A percentile compares a stretch with the other conserved stretches of the same genome.
These are phyloP conservation scores for Dothidotthia symphoricarpi DNA, from an alignment of 2,329 filamentous ascomycete genomes.

Conservation along the genomic window DNA sequence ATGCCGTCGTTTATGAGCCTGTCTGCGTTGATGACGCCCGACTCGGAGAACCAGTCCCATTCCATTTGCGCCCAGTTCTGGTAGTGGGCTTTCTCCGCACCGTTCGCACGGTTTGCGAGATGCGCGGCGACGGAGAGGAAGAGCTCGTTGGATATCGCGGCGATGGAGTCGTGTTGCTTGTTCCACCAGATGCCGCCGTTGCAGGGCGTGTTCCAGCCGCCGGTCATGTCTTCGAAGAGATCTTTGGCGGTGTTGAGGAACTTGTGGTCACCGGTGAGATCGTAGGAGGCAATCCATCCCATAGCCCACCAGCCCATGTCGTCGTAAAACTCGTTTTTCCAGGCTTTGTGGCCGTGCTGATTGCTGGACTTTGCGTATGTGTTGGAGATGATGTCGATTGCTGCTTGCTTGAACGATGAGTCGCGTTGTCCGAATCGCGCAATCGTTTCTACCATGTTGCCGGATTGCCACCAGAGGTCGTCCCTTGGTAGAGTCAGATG, in stretches of 20 bases:
- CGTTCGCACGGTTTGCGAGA: constrained; percentile 52
- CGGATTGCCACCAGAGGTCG: constrained; percentile 41
- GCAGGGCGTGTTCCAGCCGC: constrained; percentile 51
- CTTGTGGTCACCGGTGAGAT: constrained; percentile 52
- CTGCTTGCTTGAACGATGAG: constrained; percentile 27
- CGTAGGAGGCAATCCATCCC: constrained; percentile 57
- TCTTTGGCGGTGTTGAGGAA: constrained; percentile 56
- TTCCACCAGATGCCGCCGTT: constrained; percentile 57
- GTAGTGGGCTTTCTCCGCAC: constrained; percentile 42
- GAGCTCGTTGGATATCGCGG: constrained; percentile 59
- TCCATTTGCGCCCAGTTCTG: constrained; percentile 51
- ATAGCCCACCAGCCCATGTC: constrained; percentile 66
- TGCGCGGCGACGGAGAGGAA: constrained; percentile 56
- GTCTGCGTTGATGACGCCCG: constrained; percentile 54
- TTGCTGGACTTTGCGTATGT: constrained; percentile 35
- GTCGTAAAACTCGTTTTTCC: constrained; percentile 58
- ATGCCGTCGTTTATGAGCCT: constrained; percentile 58
- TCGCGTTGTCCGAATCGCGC: constrained; percentile 35
- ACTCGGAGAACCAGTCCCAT: constrained; percentile 54
- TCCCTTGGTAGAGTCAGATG: constrained; percentile 9
- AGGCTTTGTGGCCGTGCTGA: constrained; percentile 31
- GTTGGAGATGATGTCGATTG: constrained; percentile 32
- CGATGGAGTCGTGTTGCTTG: constrained; percentile 54
- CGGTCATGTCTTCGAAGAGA: constrained; percentile 59
- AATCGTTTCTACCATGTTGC: constrained; percentile 38